Base-by-base conservation (phyloP, 441 rosid species). In the Gossypium schwendimanii region DNA sequence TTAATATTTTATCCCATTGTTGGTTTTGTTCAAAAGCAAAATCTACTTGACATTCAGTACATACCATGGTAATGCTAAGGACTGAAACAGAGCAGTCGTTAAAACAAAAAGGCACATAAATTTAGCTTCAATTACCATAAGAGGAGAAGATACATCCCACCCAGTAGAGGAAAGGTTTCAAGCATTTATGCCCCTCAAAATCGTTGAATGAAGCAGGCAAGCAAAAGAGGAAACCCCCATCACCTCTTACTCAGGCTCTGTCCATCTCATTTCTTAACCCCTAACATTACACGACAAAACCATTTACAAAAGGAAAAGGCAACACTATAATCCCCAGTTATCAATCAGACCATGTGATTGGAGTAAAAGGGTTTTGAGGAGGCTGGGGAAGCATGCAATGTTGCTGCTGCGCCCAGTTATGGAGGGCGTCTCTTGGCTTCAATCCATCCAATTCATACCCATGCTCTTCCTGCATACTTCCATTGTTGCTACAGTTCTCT, bases 301-400 rank as follows among this genome's bases (percentile, higher is more conserved):
- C 18, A 24, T 26, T 59, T 26, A 59, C 20, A 59, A 7, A 24
- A 24, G 5, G 14, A 31, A 12, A 58, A 58, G 62, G 14, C 62
- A 23, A 28, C 10, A 4, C 33, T 15, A 12, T 6, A 39, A 39
- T 39, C 44, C 44, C 44, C 44, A 5, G 0, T 23, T 36, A 68
- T 73, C 73, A 87, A n/a, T 47, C 80, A 49, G 54, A 81, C 91
- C 93, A 91, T 14, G 89, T 63, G 20, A 89, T 77, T 1, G 94
- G 89, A 39, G 92, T 65, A 11, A 83, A 81, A 11, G 76, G 67
- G 47, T 76, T 79, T 14, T 73, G 81, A 8, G 92, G 88, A 24
- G 77, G 76, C 15, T 81, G 87, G 2, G 90, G 87, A 3, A 84
- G 63, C 87, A 87, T 65, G 80, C 92, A 89, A 64, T 89, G 91